Base-by-base conservation (phyloP, 768 basidiomycete genomes). In the Tricholomella constricta region DNA sequence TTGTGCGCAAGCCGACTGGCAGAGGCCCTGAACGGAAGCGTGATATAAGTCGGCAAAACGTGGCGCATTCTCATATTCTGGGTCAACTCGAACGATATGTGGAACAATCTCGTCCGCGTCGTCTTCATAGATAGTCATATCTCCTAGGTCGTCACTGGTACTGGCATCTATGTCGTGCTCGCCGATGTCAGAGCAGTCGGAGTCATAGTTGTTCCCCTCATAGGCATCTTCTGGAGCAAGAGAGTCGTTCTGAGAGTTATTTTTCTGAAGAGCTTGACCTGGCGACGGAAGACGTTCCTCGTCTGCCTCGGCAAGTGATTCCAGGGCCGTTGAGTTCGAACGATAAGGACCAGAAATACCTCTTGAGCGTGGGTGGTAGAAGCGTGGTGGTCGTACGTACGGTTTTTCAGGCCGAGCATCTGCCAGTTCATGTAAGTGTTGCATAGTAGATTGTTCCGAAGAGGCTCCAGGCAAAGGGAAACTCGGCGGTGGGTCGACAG, bases 401-500 rank as follows among this genome's bases (percentile, higher is more conserved):
- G 45, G n/a, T 35, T 14, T 20, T 34, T 2, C 12, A 23, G 19
- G 45, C 19, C 14, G 27, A 29, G 43, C 43, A 44, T 23, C 15
- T 6, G 25, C 25, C 41, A 25, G 9, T 23, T 14, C 22, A 6
- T 42, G 20, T 22, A 34, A 17, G 19, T 34, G 31, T 15, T 36
- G 34, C 23, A 26, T 17, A 48, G 20, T 14, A 3, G 42, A 14
- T n/a, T 48, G 46, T 9, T 26, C 23, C 15, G 31, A n/a, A 17
- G 34, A 4, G 2, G n/a, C n/a, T 25, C 29, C 42, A 34, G 60
- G 61, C n/a, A 67, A 51, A 35, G 67, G 59, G 32, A 58, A 63
- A 36, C 65, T 72, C 32, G 86, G 85, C 11, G 87, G 88, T 19
- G 91, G 90, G 66, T 95, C 91, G 57, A 97, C 75, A 11, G 93